phyloP scores from a whole-genome alignment of 495 filamentous ascomycete species.

The Cetradonia linearis region DNA sequence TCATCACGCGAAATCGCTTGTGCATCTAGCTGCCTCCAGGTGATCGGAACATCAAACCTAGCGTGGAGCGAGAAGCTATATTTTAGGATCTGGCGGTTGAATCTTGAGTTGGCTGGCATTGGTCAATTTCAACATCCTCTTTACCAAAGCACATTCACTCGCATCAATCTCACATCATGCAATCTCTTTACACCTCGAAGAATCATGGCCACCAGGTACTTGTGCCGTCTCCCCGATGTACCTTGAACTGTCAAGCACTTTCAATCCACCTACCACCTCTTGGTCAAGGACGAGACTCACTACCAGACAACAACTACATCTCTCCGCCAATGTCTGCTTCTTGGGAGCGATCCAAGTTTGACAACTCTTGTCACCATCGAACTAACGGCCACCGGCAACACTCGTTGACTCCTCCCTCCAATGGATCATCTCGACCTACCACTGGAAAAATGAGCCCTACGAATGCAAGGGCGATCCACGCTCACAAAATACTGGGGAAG shows the following conservation, averaged over 20 bases:
- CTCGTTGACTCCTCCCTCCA: constrained; percentile 17
- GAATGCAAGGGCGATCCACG: constrained; percentile 8
- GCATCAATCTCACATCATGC: constrained; percentile 15
- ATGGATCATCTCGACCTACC: constrained; percentile 12
- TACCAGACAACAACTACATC: constrained; percentile 19
- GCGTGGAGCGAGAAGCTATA: constrained; percentile 8
- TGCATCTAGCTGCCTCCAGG: constrained; percentile 9
- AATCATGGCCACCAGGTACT: constrained; percentile 23
- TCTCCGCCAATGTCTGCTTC: constrained; percentile 28
- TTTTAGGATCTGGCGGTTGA: constrained; percentile 10
- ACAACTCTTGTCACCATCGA: constrained; percentile 20
- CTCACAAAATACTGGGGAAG: constrained; percentile 18
- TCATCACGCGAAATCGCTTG: constrained; percentile 16
- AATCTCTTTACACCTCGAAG: constrained; percentile 19
- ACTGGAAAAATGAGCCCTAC: constrained; percentile 15
- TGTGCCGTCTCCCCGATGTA: constrained; percentile 24
- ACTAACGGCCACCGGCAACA: constrained; percentile 17
- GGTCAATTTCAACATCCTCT: not conserved
- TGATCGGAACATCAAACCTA: constrained; percentile 6
- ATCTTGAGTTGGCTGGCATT: constrained; percentile 2
- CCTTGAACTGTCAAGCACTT: constrained; percentile 25
- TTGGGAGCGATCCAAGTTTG: constrained; percentile 23
- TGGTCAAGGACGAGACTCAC: constrained; percentile 14
- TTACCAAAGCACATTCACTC: constrained; percentile 10
- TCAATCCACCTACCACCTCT: constrained; percentile 27